Conservation (phyloP, 1,284 basidiomycete genomes). For the Athelia sp. region DNA sequence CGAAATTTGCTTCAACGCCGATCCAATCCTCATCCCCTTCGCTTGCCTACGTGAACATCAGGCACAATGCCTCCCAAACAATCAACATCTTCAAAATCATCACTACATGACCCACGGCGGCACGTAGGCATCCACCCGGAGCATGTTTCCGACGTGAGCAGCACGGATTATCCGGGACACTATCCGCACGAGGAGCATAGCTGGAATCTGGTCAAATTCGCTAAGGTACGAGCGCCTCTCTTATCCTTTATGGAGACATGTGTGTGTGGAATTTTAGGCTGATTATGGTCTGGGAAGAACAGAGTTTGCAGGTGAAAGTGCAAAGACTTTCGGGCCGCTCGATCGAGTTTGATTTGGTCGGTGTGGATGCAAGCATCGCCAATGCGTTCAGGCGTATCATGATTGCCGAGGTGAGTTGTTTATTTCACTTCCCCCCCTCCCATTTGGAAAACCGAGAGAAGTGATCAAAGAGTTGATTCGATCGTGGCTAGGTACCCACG, state of each 20-base stretch:
- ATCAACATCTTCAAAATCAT: not conserved
- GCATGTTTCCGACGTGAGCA: conserved; percentile 77
- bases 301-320: conserved; percentile 74
- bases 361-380: conserved; percentile 94
- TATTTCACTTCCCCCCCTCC: not conserved
- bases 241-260: no score
- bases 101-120: not conserved
- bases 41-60: no score
- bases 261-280: no score
- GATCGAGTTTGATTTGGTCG: conserved; percentile 93
- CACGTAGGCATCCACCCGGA: conserved; percentile 38
- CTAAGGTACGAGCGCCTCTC: conserved; percentile 57
- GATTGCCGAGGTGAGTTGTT: conserved; percentile 80
- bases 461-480: not conserved
- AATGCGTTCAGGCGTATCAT: conserved; percentile 92
- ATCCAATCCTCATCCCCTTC: no score
- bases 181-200: conserved; percentile 80
- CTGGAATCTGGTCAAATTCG: conserved; percentile 78
- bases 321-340: conserved; percentile 76
- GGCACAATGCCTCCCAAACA: not conserved
- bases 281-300: conserved; percentile 28
- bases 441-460: conserved; percentile 1
- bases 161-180: conserved; percentile 85
- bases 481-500: conserved; percentile 83
- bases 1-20: no score